Base-by-base conservation (phyloP, 2,329 filamentous ascomycete species). In the Penicillium sp. region DNA sequence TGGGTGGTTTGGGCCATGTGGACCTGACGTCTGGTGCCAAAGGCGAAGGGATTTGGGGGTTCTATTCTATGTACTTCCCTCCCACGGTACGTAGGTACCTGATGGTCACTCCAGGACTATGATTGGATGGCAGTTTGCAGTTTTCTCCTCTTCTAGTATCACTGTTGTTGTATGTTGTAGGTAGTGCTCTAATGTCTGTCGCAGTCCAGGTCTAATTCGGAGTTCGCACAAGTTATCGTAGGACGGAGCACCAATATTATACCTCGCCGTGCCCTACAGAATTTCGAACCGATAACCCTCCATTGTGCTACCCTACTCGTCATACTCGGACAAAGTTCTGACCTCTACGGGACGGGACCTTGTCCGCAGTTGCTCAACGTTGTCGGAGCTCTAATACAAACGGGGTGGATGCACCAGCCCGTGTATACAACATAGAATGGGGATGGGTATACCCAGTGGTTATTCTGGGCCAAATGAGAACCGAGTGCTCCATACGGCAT, bases 261-360 rank as follows among this genome's bases (percentile, higher is more conserved):
- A 24, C 8, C 45, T 31, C 13, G 45, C 19, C 9, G 15, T 35
- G 39, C 39, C 24, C 46, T 37, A n/a, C 8, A 34, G 13, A 24
- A 40, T 41, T 50, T 29, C 29, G 29, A 26, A 47, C 37, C 40
- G 22, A 37, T 31, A 29, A 24, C 26, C 37, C 29, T n/a, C 31
- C 19, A 48, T 15, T 47, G 37, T 46, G 7, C 44, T 12, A 46
- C 44, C 32, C 26, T 41, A 24, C 35, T 47, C 43, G 43, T 50
- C 43, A 50, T 47, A 47, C 37, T 50, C 48, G 48, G 48, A 51
- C 48, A 51, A 51, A 47, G 48, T 47, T 51, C 43, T 51, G 17
- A 51, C 48, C 7, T 26, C 33, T 38, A 45, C 32, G 34, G 46
- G 33, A 49, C 33, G 43, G 43, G 43, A 42, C 48, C 32, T 46